A percentile compares a stretch with the other conserved stretches of the same genome.
phyloP scores from a whole-genome alignment of 164 flowering plant genomes.

The Vitis cinerea region DNA sequence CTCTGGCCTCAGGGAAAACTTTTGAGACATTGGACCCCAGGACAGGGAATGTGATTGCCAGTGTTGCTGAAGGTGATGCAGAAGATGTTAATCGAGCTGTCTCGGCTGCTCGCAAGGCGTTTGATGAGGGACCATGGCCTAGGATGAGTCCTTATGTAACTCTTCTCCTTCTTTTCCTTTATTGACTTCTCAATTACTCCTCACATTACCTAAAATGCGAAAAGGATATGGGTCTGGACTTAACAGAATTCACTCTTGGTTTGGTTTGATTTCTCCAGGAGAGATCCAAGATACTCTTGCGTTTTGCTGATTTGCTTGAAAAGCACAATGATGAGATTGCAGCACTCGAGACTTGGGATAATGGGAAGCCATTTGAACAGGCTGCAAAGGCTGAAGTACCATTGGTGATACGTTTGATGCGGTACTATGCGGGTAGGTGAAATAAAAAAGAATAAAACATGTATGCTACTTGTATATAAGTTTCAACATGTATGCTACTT shows the following conservation, averaged over 20 bases:
- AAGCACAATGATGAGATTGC: slow-evolving; percentile 63
- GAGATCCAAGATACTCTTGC: slow-evolving; percentile 43
- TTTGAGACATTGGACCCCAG: slow-evolving; percentile 68
- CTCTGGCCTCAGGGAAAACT: slow-evolving; percentile 49
- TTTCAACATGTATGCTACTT: too few species aligned
- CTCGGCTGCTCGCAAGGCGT: slow-evolving; percentile 67
- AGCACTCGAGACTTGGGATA: slow-evolving; percentile 72
- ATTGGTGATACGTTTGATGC: slow-evolving; percentile 42
- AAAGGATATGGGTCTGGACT: neutral
- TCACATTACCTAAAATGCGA: neutral
- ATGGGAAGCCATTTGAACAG: slow-evolving; percentile 64
- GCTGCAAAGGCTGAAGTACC: slow-evolving; percentile 56
- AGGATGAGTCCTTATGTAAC: slow-evolving; percentile 43
- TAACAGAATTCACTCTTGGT: neutral
- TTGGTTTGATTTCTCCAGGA: slow-evolving; percentile 30
- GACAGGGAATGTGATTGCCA: slow-evolving; percentile 64
- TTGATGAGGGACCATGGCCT: slow-evolving; percentile 82
- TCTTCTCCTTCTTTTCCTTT: neutral
- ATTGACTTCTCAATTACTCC: too few species aligned
- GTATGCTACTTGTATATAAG: too few species aligned
- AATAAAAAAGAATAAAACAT: too few species aligned
- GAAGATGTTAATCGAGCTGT: slow-evolving; percentile 71
- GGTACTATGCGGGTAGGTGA: slow-evolving; percentile 64
- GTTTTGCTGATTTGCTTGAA: slow-evolving; percentile 61
- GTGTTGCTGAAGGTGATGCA: slow-evolving; percentile 67